Base-by-base conservation (phyloP, 495 filamentous ascomycete genomes). In the Polyplosphaeria fusca region DNA sequence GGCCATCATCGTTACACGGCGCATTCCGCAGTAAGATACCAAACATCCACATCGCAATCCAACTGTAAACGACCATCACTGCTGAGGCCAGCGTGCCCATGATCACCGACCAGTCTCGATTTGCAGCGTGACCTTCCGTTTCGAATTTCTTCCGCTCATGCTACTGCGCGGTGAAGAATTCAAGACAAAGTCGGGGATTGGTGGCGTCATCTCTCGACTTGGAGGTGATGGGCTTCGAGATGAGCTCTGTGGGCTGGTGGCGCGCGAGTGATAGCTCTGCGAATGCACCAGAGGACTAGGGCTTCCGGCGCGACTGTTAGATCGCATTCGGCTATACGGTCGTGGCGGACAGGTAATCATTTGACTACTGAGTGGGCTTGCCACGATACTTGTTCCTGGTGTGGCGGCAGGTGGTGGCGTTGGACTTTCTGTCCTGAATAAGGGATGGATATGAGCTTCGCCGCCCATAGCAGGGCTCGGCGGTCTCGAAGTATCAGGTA, bases 401-500 rank as follows among this genome's bases (percentile, higher is more conserved):
- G 83, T 84, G 0, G 80, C 78, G 5, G 79, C 77, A 0, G 88
- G 84, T 12, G 86, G 85, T 9, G 86, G 86, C 0, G 76, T 80
- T 0, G 87, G 86, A 39, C 83, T 88, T 60, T 83, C 84, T 1
- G 84, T 83, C 49, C 89, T 81, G 71, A 95, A 93, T 11, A 95
- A 78, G 0, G 89, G 89, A 65, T 95, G 89, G 53, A 95, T 93
- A 64, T 91, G 82, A 13, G 83, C 78, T 67, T 93, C 86, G 65
- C 77, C 79, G 65, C 77, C 79, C 28, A 75, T 64, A 0, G 68
- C 70, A 26, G 70, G 69, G 48, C 69, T 71, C 41, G 50, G 52
- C 23, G 48, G 57, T 25, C 57, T 63, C 11, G 56, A 60, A 19
- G 41, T 46, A 18, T 55, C 39, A 3, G 30, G 39, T 11, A 38